Base-by-base conservation (phyloP, 768 basidiomycete species). In the Ramaria sp. region DNA sequence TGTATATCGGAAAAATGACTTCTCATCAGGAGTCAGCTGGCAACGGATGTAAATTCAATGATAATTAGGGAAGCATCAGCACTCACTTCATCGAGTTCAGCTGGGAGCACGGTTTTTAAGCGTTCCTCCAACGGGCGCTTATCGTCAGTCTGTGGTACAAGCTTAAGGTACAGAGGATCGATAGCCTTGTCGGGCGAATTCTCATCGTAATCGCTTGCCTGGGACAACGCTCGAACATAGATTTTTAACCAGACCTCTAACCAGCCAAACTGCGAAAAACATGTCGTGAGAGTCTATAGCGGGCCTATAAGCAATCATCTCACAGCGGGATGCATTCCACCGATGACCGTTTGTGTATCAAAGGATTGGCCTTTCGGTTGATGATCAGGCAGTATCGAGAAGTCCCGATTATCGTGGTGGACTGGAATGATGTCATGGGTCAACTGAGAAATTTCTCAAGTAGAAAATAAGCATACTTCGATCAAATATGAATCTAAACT, bases 401-500 rank as follows among this genome's bases (percentile, higher is more conserved):
- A 84, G 70, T 95, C 92, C 7, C 92, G 85, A 67, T 95, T 94
- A 68, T 95, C 92, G 55, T 84, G 76, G 61, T 92, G 87, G 56
- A 74, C 84, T 88, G 63, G n/a, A 59, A 62, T 39, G 3, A n/a
- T 43, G 48, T n/a, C 54, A 47, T 31, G 13, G 12, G 55, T 20
- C 19, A 50, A 50, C 24, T 31, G n/a, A 33, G 20, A 52, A 42
- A 13, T n/a, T 34, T 48, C 27, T 53, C 12, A 47, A 2, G 12
- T 41, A 13, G n/a, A 48, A 34, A 19, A 50, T 24, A 41, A 11
- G 19, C 80, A 58, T 62, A 86, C 84, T 71, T 53, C 86, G 79
- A 63, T 88, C 84, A 64, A 88, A 86, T 64, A 88, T 80, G 65
- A 91, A 88, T 65, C 87, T 88, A 54, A 92, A 71, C 61, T 91